Evolutionary conservation across 116 monocot species (phyloP).

Genomic region (Papilionanthe hybrid): DNA sequence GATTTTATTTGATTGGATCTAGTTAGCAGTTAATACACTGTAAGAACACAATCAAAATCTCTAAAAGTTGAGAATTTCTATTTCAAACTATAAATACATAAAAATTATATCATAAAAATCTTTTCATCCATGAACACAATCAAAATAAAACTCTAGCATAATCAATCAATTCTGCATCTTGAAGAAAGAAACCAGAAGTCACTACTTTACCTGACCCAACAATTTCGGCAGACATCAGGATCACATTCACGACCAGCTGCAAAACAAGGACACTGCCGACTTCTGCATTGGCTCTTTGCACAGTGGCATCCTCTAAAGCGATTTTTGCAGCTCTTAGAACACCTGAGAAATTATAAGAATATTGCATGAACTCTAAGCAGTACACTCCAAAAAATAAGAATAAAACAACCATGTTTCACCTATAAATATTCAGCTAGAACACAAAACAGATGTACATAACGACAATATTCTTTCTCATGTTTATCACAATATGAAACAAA

Average conservation of each 20-base stretch:
- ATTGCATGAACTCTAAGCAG: background rate
- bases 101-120: too few relatives aligned
- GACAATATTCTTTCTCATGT: background rate
- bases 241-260: constrained; percentile 98
- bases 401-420: background rate
- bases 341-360: constrained; percentile 36
- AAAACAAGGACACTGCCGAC: constrained; percentile 96
- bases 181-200: background rate
- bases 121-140: background rate
- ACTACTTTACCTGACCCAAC: constrained; percentile 85
- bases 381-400: too few relatives aligned
- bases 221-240: constrained; percentile 98
- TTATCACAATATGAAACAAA: background rate
- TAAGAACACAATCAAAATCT: too few relatives aligned
- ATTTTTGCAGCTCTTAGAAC: constrained; percentile 96
- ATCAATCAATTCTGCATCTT: background rate
- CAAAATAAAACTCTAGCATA: background rate
- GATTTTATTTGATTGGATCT: too few relatives aligned
- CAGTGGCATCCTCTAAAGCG: constrained; percentile 99
- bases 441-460: background rate
- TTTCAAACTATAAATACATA: too few relatives aligned
- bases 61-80: too few relatives aligned
- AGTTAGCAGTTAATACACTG: too few relatives aligned
- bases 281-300: constrained; percentile 99
- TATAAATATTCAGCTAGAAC: background rate